A percentile compares a stretch with the other conserved stretches of the same genome.
Conservation (phyloP, 1,139 yeast species). For the Kodamaea alishanica region DNA sequence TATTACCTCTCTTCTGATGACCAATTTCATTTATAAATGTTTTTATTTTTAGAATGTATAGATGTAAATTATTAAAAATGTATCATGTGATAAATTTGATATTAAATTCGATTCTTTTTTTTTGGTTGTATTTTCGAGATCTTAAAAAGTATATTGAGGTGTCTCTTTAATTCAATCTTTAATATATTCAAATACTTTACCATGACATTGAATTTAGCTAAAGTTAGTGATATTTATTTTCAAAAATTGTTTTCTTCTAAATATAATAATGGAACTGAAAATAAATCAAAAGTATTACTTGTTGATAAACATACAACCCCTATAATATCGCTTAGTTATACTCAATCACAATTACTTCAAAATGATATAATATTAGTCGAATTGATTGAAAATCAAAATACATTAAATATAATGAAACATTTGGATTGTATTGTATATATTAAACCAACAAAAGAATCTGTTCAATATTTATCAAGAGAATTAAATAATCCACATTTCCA, state of each 20-base stretch:
- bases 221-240: constrained; percentile 38
- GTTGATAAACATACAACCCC: constrained; percentile 79
- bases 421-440: constrained; percentile 77
- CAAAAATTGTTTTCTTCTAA: constrained; percentile 27
- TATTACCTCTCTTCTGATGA: constrained; percentile 29
- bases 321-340: constrained; percentile 77
- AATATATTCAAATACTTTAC: background rate
- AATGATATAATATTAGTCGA: constrained; percentile 83
- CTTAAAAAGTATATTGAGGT: background rate
- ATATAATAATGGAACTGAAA: constrained; percentile 20
- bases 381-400: constrained; percentile 53
- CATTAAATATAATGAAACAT: constrained; percentile 74
- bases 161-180: no score
- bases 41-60: background rate
- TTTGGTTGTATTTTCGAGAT: background rate
- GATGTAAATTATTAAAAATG: background rate
- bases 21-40: constrained; percentile 25
- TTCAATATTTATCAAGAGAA: constrained; percentile 60
- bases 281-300: constrained; percentile 67
- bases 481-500: constrained; percentile 75
- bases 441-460: constrained; percentile 66
- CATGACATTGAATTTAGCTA: constrained; percentile 34
- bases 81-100: background rate
- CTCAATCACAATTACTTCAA: constrained; percentile 79
- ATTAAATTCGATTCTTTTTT: background rate